Evolutionary conservation across 371 early-diverging fungal genomes (phyloP).

Genomic region (Mucor indicus): DNA sequence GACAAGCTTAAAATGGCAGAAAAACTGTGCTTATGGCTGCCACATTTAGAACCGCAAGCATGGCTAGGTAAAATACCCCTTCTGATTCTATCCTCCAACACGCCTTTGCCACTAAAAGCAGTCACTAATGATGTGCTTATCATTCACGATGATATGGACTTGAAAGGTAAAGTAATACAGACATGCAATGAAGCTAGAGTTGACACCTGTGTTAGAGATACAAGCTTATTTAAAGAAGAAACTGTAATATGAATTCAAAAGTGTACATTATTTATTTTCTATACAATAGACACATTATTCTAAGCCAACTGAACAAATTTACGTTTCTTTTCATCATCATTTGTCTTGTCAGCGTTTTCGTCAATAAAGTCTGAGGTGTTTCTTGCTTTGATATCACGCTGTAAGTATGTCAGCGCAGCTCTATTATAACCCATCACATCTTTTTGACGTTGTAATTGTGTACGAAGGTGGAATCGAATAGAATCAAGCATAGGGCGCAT

Average conservation of each 20-base stretch:
- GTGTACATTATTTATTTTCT: too few relatives aligned
- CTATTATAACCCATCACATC: conserved; percentile 78
- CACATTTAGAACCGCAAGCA: conserved; percentile 26
- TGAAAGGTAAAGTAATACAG: conserved; percentile 19
- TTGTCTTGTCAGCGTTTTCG: conserved; percentile 39
- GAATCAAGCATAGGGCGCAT: conserved; percentile 77
- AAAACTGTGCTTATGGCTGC: conserved; percentile 16
- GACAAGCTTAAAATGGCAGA: conserved; percentile 12
- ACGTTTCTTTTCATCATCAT: conserved; percentile 68
- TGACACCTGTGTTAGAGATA: too few relatives aligned
- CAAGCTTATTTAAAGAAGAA: too few relatives aligned
- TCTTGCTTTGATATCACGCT: conserved; percentile 69
- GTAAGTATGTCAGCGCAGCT: conserved; percentile 68
- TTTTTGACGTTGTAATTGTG: conserved; percentile 65
- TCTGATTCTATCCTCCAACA: conserved; percentile 17
- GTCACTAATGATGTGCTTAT: conserved; percentile 14
- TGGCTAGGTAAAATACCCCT: conserved; percentile 44
- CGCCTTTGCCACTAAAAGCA: not conserved
- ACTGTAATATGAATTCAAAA: too few relatives aligned
- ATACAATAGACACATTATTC: too few relatives aligned
- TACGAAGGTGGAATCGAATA: conserved; percentile 64
- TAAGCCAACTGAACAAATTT: conserved; percentile 55
- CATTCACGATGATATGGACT: conserved; percentile 12
- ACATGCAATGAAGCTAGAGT: too few relatives aligned
- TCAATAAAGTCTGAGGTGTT: conserved; percentile 76